Evolutionary conservation across 768 basidiomycete species (phyloP), one percentile per base, ranked within the genome.

Genomic region (Boletus rubescentipes): DNA sequence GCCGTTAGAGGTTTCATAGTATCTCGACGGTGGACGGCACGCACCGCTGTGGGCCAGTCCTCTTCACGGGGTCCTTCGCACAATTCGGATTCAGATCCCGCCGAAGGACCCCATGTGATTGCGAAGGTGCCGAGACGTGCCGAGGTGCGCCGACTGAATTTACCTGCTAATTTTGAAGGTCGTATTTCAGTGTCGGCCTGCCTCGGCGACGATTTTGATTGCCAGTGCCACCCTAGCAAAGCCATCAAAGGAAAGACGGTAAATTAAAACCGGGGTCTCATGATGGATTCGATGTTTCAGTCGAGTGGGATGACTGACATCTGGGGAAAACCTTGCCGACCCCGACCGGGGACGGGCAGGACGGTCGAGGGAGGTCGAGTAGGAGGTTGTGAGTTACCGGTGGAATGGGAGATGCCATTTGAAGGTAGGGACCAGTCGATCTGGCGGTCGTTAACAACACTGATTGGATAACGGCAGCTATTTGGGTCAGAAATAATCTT

Each of bases 401-500:
- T 38, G 38, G 45, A 32, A 39, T 3, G 20, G 29, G 14, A n/a
- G 23, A 16, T 16, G 29, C 36, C 16, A n/a, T 30, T 5, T 35
- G 36, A 51, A 39, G 31, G 41, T 11, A 40, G 26, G 29, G 30
- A 16, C 34, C 5, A 12, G 40, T 30, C 32, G 29, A 50, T 14
- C 36, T 51, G 44, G 56, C 23, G 1, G 50, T 57, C 38, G 48
- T 21, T 34, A 50, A 43, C 51, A 45, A 32, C 10, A 16, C 16
- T 61, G 63, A 68, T 57, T 39, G 46, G 54, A 38, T 60, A 21
- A 49, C 63, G 61, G 60, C 53, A 60, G 35, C 41, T 51, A 44
- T 62, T 50, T 36, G 21, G 23, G 41, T 43, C 54, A 55, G 49
- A 59, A 58, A 55, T 56, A 58, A 48, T 55, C 49, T 48, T 49